A percentile compares a stretch with the other conserved stretches of the same genome.
phyloP scores from a whole-genome alignment of 148 eudicot species.

The Linanthus parryae region DNA sequence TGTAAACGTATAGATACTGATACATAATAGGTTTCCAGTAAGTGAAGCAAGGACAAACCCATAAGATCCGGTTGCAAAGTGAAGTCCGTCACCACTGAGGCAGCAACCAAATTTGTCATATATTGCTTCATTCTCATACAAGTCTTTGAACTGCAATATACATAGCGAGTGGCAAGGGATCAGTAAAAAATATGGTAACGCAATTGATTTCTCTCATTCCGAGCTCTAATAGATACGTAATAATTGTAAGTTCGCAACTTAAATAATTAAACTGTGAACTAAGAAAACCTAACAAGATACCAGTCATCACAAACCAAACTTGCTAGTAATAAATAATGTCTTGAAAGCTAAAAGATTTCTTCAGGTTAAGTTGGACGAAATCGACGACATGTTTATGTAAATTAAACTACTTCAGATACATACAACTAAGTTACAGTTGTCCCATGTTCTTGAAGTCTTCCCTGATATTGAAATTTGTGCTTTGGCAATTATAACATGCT shows the following conservation, averaged over 20 bases:
- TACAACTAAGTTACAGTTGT: neutral
- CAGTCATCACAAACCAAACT: neutral
- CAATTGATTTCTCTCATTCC: too few relatives aligned
- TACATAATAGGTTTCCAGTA: too few relatives aligned
- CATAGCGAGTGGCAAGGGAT: neutral
- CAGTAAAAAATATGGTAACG: neutral
- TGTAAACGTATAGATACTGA: conserved; percentile 4
- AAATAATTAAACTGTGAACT: too few relatives aligned
- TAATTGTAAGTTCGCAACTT: too few relatives aligned
- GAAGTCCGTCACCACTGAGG: conserved; percentile 39
- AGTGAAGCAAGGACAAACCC: conserved; percentile 41
- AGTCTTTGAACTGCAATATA: conserved; percentile 29
- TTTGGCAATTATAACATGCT: too few relatives aligned
- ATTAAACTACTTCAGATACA: neutral
- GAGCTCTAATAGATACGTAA: too few relatives aligned
- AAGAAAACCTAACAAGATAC: neutral
- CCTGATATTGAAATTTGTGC: neutral
- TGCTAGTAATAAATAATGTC: too few relatives aligned
- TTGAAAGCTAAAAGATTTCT: too few relatives aligned
- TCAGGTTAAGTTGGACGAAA: too few relatives aligned
- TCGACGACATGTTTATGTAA: too few relatives aligned
- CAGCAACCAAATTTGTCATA: conserved; percentile 55
- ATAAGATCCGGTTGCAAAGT: conserved; percentile 52
- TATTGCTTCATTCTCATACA: conserved; percentile 43
- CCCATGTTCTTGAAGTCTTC: neutral